Evolutionary conservation across 192 early-diverging fungal genomes (phyloP), one percentile per base, ranked within the genome.

Genomic region (Phlyctochytrium bullatum): DNA sequence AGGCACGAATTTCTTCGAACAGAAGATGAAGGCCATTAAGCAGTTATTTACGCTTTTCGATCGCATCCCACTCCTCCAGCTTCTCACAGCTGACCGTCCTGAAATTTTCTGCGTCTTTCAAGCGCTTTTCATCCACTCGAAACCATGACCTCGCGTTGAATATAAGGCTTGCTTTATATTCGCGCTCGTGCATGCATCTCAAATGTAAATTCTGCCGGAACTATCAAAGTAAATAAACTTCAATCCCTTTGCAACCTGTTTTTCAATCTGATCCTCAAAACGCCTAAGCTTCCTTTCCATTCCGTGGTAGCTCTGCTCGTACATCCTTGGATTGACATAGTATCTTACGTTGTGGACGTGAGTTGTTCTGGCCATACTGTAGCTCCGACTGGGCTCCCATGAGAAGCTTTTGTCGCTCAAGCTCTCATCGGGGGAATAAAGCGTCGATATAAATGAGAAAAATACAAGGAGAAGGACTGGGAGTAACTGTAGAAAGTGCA

Each of bases 401-500:
- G 88, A 78, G 70, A 88, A 98, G 25, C 69, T 25, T 1, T 31
- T 63, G 67, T 10, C 87, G 87, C 17, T 79, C 36, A 35, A 79
- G 62, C 47, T 76, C 71, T 36, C 27, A 25, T 61, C 56, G 10
- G 62, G 28, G 27, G 24, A 6, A 33, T 34, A 24, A 25, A 66
- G 50, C 23, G 50, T 50, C 0, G 92, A 91, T 0, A 87, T 66
- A 20, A 98, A 76, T 4, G 92, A 88, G 52, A 94, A 81, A 14
- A 92, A 51, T 52, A 94, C 80, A 20, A 98, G 66, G 3, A 94
- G 54, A 25, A 96, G 66, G 52, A 96, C 61, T 14, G 93, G 95
- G 50, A 95, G 64, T 12, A 94, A 65, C 69, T 93, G 93, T 25
- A 92, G 59, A 32, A 91, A 78, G 40, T 83, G 77, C 40, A 82